Conservation (phyloP, 768 basidiomycete species). For the Naematelia encephala region DNA sequence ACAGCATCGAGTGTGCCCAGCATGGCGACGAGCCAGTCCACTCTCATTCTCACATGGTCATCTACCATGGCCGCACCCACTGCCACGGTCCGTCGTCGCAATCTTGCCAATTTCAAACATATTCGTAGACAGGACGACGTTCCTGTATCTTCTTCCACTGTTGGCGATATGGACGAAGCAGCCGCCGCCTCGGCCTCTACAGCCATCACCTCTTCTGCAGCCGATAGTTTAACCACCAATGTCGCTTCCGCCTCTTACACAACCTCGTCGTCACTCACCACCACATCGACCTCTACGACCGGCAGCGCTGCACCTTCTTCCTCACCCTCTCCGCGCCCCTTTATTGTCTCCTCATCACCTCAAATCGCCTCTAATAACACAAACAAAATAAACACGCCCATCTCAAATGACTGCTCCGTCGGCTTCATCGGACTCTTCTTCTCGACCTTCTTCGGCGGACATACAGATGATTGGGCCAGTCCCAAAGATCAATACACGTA, state of each 20-base stretch:
- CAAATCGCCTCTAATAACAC: not conserved
- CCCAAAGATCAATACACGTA: slow-evolving; percentile 64
- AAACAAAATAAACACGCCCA: not conserved
- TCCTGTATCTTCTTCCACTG: not conserved
- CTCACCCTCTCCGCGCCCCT: not conserved
- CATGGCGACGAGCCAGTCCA: no score
- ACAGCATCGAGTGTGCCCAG: not conserved
- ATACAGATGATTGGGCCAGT: slow-evolving; percentile 61
- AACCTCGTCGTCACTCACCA: not conserved
- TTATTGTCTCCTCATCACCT: not conserved
- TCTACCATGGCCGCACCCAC: not conserved
- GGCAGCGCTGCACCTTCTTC: slow-evolving; percentile 1
- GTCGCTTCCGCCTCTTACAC: not conserved
- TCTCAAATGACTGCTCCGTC: slow-evolving; percentile 23
- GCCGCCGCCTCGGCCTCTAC: not conserved
- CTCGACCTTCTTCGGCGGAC: slow-evolving; percentile 84
- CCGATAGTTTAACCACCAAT: not conserved
- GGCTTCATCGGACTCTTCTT: slow-evolving; percentile 68
- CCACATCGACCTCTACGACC: slow-evolving; percentile 7
- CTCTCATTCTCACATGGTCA: not conserved
- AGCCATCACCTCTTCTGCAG: not conserved
- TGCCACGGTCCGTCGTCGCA: not conserved
- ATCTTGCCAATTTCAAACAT: not conserved
- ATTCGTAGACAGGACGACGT: not conserved
- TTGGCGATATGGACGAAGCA: not conserved